Evolutionary conservation across 2,329 filamentous ascomycete genomes (phyloP).

Genomic region (Epichloe aotearoae): DNA sequence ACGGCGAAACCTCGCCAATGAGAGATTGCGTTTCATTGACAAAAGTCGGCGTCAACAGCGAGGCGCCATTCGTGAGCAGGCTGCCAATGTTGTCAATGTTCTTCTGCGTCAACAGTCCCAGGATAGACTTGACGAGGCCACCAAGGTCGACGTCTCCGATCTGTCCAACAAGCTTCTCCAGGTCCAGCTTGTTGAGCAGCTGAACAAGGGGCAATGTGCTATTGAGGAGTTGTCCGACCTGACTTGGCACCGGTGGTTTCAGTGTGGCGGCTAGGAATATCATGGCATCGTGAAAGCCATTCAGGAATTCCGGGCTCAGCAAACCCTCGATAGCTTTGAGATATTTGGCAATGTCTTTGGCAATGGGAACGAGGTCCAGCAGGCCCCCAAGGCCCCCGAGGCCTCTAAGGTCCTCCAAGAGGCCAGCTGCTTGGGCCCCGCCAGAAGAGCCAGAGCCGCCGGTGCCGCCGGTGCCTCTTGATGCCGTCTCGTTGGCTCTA

Average conservation of each 20-base stretch:
- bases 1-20: constrained; percentile 20
- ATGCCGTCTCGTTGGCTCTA: not conserved
- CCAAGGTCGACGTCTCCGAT: constrained; percentile 19
- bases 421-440: not conserved
- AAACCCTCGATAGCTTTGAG: constrained; percentile 10
- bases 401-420: constrained; percentile 10
- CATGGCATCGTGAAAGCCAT: constrained; percentile 27
- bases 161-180: constrained; percentile 20
- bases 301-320: constrained; percentile 25
- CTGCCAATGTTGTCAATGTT: constrained; percentile 21
- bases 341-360: constrained; percentile 15
- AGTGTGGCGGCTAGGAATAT: constrained; percentile 25
- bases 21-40: constrained; percentile 22
- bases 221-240: constrained; percentile 15
- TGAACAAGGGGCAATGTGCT: constrained; percentile 18
- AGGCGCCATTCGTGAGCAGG: constrained; percentile 24
- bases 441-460: constrained; percentile 2
- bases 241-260: constrained; percentile 22
- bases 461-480: not conserved
- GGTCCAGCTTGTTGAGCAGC: constrained; percentile 18
- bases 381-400: constrained; percentile 8
- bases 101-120: constrained; percentile 18
- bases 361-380: constrained; percentile 9
- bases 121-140: constrained; percentile 16
- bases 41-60: constrained; percentile 19